Percentiles rank a stretch among this genome's conserved stretches.
phyloP scores from a whole-genome alignment of 345 rosid species.

The Pistacia atlantica region DNA sequence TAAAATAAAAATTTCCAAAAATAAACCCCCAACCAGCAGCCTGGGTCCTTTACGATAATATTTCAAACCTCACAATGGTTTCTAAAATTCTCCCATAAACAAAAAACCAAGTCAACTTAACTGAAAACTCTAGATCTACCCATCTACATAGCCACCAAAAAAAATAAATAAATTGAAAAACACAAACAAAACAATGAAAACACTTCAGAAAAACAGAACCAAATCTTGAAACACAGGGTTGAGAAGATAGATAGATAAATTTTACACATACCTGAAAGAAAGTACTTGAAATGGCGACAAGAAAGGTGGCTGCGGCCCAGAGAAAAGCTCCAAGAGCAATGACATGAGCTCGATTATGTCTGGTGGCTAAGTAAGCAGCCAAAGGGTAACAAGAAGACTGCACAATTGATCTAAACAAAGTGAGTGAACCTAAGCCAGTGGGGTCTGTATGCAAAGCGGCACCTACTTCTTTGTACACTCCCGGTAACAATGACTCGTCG shows the following conservation, averaged over 20 bases:
- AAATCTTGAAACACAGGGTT: neutral
- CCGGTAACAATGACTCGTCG: constrained; percentile 65
- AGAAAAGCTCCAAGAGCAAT: constrained; percentile 74
- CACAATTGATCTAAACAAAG: constrained; percentile 63
- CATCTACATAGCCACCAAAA: neutral
- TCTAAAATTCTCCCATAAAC: no score
- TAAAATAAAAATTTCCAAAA: no score
- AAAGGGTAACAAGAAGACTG: constrained; percentile 62
- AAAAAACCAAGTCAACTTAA: no score
- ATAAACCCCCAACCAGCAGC: no score
- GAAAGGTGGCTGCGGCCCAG: constrained; percentile 74
- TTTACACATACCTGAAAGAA: constrained; percentile 53
- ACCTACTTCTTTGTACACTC: constrained; percentile 71
- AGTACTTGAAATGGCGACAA: constrained; percentile 61
- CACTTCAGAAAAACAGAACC: neutral
- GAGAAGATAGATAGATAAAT: neutral
- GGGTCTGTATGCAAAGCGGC: constrained; percentile 61
- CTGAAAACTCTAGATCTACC: no score
- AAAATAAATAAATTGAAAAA: neutral
- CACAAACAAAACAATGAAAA: neutral
- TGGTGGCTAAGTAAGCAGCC: constrained; percentile 62
- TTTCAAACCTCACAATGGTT: no score
- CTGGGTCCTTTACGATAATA: no score
- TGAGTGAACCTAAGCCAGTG: constrained; percentile 60
- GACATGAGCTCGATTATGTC: constrained; percentile 65